A percentile compares a stretch with the other conserved stretches of the same genome.
phyloP scores from a whole-genome alignment of 345 rosid species.

The Kandelia obovata region DNA sequence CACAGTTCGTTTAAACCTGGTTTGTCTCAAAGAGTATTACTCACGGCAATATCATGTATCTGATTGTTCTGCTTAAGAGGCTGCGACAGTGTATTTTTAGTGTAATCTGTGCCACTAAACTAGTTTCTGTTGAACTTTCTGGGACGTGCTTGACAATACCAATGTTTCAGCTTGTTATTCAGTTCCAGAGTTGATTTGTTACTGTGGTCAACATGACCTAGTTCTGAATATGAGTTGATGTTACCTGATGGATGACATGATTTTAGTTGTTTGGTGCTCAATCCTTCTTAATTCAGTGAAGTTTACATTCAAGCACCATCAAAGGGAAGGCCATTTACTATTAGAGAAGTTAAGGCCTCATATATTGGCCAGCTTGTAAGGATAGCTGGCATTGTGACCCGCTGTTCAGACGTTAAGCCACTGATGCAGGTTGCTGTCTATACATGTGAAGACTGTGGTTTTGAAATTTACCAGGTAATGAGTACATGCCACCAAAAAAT shows the following conservation, averaged over 20 bases:
- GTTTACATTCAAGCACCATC: conserved; percentile 80
- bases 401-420: conserved; percentile 98
- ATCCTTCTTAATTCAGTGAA: conserved; percentile 52
- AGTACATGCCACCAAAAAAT: background rate
- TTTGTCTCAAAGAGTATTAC: too few relatives aligned
- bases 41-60: too few relatives aligned
- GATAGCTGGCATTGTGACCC: conserved; percentile 89
- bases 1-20: too few relatives aligned
- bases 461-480: conserved; percentile 90
- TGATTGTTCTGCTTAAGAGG: too few relatives aligned
- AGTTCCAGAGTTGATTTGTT: background rate
- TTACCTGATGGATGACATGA: background rate
- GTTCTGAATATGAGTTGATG: background rate
- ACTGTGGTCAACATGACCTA: background rate
- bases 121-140: too few relatives aligned
- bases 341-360: conserved; percentile 95
- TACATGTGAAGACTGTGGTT: conserved; percentile 95
- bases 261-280: background rate
- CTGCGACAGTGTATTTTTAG: too few relatives aligned
- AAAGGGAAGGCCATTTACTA: conserved; percentile 68
- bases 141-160: too few relatives aligned
- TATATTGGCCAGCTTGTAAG: conserved; percentile 87
- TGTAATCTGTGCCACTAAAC: too few relatives aligned
- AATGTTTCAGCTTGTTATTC: too few relatives aligned
- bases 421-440: conserved; percentile 96